Evolutionary conservation across 2,329 filamentous ascomycete species (phyloP).

Genomic region (Paraphoma sp.): DNA sequence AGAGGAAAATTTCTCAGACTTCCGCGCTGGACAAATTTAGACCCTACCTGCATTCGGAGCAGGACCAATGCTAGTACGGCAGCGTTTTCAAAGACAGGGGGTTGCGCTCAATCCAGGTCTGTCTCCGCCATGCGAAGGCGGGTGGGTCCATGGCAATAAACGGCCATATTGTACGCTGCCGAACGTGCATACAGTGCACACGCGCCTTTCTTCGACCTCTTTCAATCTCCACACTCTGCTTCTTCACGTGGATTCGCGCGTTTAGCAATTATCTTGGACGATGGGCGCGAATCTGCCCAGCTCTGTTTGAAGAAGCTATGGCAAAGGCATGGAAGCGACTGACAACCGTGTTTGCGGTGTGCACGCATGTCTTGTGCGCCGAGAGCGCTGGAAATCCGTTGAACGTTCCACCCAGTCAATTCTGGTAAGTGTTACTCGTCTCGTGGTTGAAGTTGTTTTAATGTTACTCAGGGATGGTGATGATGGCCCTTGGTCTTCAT

Average conservation of each 20-base stretch:
- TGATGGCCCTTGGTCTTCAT: slow-evolving; percentile 43
- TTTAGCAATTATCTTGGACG: not conserved
- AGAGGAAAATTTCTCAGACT: too few species aligned
- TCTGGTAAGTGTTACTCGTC: slow-evolving; percentile 19
- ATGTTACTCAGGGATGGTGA: slow-evolving; percentile 30
- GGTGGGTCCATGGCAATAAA: not conserved
- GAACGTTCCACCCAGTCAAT: slow-evolving; percentile 31
- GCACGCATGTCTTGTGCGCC: not conserved
- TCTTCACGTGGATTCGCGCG: not conserved
- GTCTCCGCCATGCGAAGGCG: not conserved
- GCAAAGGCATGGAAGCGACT: slow-evolving; percentile 6
- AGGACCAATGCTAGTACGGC: not conserved
- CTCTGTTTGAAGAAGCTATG: not conserved
- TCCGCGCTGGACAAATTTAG: not conserved
- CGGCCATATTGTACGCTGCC: not conserved
- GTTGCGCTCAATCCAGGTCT: not conserved
- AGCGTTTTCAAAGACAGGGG: not conserved
- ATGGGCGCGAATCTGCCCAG: not conserved
- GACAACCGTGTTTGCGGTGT: slow-evolving; percentile 2
- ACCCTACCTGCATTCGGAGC: not conserved
- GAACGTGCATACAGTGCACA: not conserved
- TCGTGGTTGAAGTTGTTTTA: not conserved
- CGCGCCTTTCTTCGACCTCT: not conserved
- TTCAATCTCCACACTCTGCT: not conserved
- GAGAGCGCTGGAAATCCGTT: slow-evolving; percentile 22